Evolutionary conservation across 495 filamentous ascomycete genomes (phyloP).

Genomic region (Pyronema omphalodes): DNA sequence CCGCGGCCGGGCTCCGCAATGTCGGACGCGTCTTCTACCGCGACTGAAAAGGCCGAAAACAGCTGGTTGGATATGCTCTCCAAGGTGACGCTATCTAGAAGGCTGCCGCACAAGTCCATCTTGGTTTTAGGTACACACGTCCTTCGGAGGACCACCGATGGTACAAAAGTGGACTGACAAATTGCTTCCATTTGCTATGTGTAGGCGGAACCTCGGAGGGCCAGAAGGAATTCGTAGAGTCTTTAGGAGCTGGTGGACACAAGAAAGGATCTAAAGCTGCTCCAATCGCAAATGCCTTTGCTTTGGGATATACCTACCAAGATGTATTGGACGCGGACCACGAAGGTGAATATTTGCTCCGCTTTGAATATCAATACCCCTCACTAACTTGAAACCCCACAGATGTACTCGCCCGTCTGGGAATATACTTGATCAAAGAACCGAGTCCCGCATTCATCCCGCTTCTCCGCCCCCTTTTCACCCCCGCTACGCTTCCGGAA

Average conservation of each 20-base stretch:
- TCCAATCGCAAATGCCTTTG: conserved; percentile 81
- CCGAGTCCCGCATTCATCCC: conserved; percentile 67
- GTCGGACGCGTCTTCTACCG: conserved; percentile 29
- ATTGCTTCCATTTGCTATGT: neutral
- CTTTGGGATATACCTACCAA: conserved; percentile 85
- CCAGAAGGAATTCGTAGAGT: conserved; percentile 78
- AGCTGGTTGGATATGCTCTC: conserved; percentile 93
- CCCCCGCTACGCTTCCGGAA: conserved; percentile 66
- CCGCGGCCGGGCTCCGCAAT: conserved; percentile 28
- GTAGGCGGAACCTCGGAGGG: conserved; percentile 73
- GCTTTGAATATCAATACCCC: neutral
- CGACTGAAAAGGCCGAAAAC: conserved; percentile 66
- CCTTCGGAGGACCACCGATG: conserved; percentile 2
- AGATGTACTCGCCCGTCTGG: conserved; percentile 86
- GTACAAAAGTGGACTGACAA: conserved; percentile 13
- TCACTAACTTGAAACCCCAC: neutral
- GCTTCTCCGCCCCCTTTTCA: conserved; percentile 69
- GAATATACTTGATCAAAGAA: conserved; percentile 69
- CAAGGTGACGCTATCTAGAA: conserved; percentile 72
- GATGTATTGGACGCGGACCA: conserved; percentile 90
- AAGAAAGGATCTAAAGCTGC: conserved; percentile 45
- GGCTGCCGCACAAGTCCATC: conserved; percentile 80
- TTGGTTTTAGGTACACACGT: conserved; percentile 53
- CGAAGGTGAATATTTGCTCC: conserved; percentile 40
- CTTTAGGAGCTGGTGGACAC: conserved; percentile 34